A percentile compares a stretch with the other conserved stretches of the same genome.
Evolutionary conservation across 129 eudicot species (phyloP).

Genomic region (Sambucus nigra): DNA sequence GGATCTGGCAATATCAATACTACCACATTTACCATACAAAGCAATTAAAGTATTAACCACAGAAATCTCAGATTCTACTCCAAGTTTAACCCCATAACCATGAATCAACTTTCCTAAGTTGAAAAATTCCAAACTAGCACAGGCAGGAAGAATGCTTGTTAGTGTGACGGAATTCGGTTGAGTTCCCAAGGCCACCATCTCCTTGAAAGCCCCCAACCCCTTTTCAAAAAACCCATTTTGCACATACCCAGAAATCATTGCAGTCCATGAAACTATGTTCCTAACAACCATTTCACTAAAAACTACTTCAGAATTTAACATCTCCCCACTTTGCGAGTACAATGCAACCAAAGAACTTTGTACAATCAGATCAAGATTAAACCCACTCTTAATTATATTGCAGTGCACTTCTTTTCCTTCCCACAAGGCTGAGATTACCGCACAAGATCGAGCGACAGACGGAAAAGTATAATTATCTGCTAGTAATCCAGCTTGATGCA

Average conservation of each 20-base stretch:
- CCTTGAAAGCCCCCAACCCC: conserved; percentile 33
- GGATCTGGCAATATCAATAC: conserved; percentile 19
- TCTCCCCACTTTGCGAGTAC: conserved; percentile 40
- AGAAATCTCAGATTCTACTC: conserved; percentile 29
- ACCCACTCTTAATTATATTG: conserved; percentile 25
- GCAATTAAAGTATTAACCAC: conserved; percentile 40
- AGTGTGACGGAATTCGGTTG: conserved; percentile 43
- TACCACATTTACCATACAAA: conserved; percentile 32
- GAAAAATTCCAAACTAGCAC: conserved; percentile 30
- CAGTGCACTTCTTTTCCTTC: conserved; percentile 40
- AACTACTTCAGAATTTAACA: conserved; percentile 27
- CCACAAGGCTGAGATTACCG: conserved; percentile 18
- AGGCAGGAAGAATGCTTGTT: conserved; percentile 47
- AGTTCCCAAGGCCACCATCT: conserved; percentile 33
- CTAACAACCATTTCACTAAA: conserved; percentile 26
- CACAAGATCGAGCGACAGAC: conserved; percentile 25
- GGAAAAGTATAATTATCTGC: conserved; percentile 35
- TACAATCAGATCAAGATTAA: conserved; percentile 31
- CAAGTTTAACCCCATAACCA: conserved; percentile 39
- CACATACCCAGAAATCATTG: conserved; percentile 44
- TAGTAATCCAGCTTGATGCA: conserved; percentile 22
- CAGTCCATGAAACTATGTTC: conserved; percentile 60
- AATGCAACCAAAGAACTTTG: conserved; percentile 44
- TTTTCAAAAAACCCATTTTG: conserved; percentile 33
- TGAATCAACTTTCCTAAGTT: conserved; percentile 37